phyloP scores from a whole-genome alignment of 495 filamentous ascomycete species.

The Aspergillus nanangensis region DNA sequence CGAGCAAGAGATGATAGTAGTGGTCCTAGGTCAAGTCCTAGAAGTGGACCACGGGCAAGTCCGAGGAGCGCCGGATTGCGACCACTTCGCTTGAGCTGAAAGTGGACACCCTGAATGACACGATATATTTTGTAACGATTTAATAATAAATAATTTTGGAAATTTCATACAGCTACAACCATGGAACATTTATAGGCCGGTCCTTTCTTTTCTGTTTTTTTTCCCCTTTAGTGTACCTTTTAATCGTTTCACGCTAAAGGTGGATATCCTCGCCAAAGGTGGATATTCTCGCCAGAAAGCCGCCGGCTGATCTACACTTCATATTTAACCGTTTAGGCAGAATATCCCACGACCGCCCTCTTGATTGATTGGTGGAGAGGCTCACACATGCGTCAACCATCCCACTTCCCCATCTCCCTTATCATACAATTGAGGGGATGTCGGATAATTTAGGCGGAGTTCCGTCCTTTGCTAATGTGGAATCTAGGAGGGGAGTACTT shows the following conservation, averaged over 20 bases:
- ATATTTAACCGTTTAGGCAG: no score
- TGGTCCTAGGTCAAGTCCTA: slow-evolving; percentile 8
- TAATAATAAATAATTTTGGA: background rate
- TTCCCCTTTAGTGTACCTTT: no score
- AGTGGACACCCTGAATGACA: background rate
- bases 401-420: background rate
- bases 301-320: no score
- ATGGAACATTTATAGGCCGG: no score
- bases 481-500: background rate
- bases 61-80: slow-evolving; percentile 21
- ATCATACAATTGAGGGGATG: no score
- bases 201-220: no score
- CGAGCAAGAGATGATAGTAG: slow-evolving; percentile 27
- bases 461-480: background rate
- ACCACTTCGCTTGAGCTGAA: slow-evolving; percentile 15
- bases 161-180: no score
- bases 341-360: no score
- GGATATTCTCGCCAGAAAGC: no score
- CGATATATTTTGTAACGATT: background rate
- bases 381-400: no score
- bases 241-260: no score
- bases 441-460: background rate
- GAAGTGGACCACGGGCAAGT: slow-evolving; percentile 11
- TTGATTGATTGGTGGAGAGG: background rate
- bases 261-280: no score